These are phyloP conservation scores for Musa acuminata DNA, from an alignment of 176 grass and related monocot species.

Conservation along the genomic window DNA sequence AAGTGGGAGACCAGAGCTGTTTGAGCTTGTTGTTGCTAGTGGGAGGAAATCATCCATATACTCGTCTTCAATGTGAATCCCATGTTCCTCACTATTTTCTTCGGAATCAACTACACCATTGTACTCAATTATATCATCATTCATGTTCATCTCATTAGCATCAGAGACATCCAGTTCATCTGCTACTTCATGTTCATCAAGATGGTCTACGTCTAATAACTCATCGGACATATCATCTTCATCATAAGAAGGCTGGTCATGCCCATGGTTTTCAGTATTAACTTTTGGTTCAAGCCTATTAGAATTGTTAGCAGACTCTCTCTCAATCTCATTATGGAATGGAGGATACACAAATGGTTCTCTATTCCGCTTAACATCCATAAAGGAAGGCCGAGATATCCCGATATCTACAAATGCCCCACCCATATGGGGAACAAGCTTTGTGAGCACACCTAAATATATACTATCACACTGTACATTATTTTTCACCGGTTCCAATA, in stretches of 20 bases:
- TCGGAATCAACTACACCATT: constrained; percentile 35
- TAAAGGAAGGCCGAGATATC: constrained; percentile 53
- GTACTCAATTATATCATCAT: constrained; percentile 26
- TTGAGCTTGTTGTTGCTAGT: constrained; percentile 24
- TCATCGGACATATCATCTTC: constrained; percentile 47
- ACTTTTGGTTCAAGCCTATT: not conserved
- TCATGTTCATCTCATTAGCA: constrained; percentile 28
- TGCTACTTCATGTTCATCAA: constrained; percentile 24
- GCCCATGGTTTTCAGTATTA: constrained; percentile 17
- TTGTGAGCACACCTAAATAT: constrained; percentile 79
- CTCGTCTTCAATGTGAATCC: constrained; percentile 44
- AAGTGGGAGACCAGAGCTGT: not conserved
- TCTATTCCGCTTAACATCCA: constrained; percentile 67
- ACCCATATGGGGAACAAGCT: constrained; percentile 79
- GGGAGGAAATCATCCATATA: constrained; percentile 48
- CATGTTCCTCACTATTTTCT: constrained; percentile 38
- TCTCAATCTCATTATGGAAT: constrained; percentile 31
- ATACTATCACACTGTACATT: constrained; percentile 89
- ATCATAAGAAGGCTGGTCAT: constrained; percentile 28
- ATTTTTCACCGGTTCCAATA: constrained; percentile 85
- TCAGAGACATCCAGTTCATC: constrained; percentile 28
- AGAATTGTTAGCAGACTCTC: constrained; percentile 25
- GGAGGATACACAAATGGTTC: constrained; percentile 83
- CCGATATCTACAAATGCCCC: constrained; percentile 98
- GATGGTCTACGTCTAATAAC: constrained; percentile 36